Evolutionary conservation across 2,329 filamentous ascomycete species (phyloP), one percentile per base, ranked within the genome.

Genomic region (Cyanodermella asteris): DNA sequence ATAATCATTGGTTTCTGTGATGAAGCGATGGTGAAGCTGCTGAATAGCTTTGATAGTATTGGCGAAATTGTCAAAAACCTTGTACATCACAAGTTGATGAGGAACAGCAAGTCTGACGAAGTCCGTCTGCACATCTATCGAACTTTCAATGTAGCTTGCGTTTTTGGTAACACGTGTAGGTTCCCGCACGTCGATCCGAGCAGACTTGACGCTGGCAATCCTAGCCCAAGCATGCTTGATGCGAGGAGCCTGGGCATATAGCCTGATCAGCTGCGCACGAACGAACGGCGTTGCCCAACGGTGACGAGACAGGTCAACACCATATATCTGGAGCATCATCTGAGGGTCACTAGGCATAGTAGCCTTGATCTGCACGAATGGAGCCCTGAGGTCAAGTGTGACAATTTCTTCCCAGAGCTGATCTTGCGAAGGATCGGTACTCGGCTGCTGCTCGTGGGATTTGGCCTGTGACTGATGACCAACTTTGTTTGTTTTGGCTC

Each of bases 1-100:
- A 43, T 91, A 91, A 32, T 91, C 78, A 36, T 84, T 76, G 1
- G 72, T 80, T 1, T 76, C 75, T 0, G 80, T 91, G 43, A 67
- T 69, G 55, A 94, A 91, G 7, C 84, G 72, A 48, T 94, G 78
- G 34, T 90, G 76, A n/a, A 97, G 61, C 41, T 97, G 87, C 42
- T 84, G 64, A 10, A 74, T 67, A 2, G 82, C 75, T 47, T 97
- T 97, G 35, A 76, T 53, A 1, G 77, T 70, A 38, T 93, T 97
- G 37, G 77, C 67, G 25, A 90, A 56, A 39, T 94, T 97, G 50
- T 97, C 87, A n/a, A 84, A 75, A 31, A 97, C 73, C 31, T 72
- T 73, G 47, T 87, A 75, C 40, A 94, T 63, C 13, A 90, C 68
- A 37, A 97, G 64, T 38, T 91, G 81, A 47, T 94, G 81, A 2